Base-by-base conservation (phyloP, 345 rosid species). In the Murraya koenigii region DNA sequence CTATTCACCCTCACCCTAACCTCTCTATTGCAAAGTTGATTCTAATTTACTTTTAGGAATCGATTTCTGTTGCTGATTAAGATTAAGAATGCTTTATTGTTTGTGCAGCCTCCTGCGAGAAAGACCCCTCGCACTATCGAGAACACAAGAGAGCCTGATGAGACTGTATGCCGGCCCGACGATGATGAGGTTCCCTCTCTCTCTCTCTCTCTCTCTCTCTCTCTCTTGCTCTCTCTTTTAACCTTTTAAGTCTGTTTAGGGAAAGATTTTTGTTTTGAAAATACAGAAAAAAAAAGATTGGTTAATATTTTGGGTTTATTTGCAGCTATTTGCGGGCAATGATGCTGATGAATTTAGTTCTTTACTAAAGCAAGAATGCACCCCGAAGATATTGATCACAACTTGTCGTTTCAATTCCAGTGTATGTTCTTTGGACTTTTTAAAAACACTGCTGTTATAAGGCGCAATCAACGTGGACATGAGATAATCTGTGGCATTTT, bases 361-460 rank as follows among this genome's bases (percentile, higher is more conserved):
- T 25, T 47, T 96, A 36, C 79, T 94, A 76, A 89, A 86, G 72
- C 90, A 86, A 9, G 94, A 89, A 52, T 36, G 56, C 10, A 63
- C 82, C 2, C 95, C 97, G 1, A 94, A 93, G 86, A 82, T 91
- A 81, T 82, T 97, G 83, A 86, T 94, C 80, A 92, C 99, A 26
- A 97, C 99, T n/a, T 90, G 90, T 81, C 90, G 98, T 79, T 94
- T 90, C 86, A 89, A 96, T 80, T 97, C 98, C 52, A 83, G 91
- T 44, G 98, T 94, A 92, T 82, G 98, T 62, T 39, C 58, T 52
- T 52, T 75, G 67, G 30, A 8, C 76, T 30, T 13, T 38, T 61
- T 66, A 75, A 5, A 3, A 23, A 62, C 56, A n/a, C 66, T 64
- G 71, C 8, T 66, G 41, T 32, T 49, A 15, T 25, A 14, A 30